A percentile compares a stretch with the other conserved stretches of the same genome.
These are phyloP conservation scores for Boletus bicolor DNA, from an alignment of 768 basidiomycete genomes.

Conservation along the genomic window DNA sequence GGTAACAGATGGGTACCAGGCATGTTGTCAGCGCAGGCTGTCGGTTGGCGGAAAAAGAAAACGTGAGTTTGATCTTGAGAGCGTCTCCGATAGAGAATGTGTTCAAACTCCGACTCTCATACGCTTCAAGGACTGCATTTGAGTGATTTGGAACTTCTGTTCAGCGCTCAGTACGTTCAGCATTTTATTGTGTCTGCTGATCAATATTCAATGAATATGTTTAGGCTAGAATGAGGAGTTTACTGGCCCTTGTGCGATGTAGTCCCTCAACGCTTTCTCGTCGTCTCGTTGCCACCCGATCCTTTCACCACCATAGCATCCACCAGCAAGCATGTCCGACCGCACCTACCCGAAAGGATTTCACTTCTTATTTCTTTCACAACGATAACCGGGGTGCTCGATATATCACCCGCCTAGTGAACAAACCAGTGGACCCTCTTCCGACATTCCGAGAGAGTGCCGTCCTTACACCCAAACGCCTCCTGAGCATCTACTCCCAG, in stretches of 20 bases:
- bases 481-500: slow-evolving; percentile 69
- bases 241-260: slow-evolving; percentile 11
- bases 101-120: slow-evolving; percentile 31
- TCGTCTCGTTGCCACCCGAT: slow-evolving; percentile 4
- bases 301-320: slow-evolving; percentile 4
- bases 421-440: slow-evolving; percentile 15
- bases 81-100: slow-evolving; percentile 7
- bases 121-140: slow-evolving; percentile 2
- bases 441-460: slow-evolving; percentile 36
- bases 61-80: background rate
- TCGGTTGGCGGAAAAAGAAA: slow-evolving; percentile 8
- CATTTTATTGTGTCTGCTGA: background rate
- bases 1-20: slow-evolving; percentile 86
- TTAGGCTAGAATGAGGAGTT: slow-evolving; percentile 18
- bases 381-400: slow-evolving; percentile 51
- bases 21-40: slow-evolving; percentile 30
- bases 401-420: slow-evolving; percentile 11
- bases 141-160: background rate
- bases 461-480: slow-evolving; percentile 45
- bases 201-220: background rate
- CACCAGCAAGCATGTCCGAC: background rate
- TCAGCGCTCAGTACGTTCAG: slow-evolving; percentile 5
- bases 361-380: slow-evolving; percentile 62
- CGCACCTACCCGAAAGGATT: slow-evolving; percentile 24
- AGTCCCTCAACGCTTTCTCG: slow-evolving; percentile 11